These are phyloP conservation scores for Jatropha multifida DNA, from an alignment of 441 rosid genomes.

Conservation along the genomic window DNA sequence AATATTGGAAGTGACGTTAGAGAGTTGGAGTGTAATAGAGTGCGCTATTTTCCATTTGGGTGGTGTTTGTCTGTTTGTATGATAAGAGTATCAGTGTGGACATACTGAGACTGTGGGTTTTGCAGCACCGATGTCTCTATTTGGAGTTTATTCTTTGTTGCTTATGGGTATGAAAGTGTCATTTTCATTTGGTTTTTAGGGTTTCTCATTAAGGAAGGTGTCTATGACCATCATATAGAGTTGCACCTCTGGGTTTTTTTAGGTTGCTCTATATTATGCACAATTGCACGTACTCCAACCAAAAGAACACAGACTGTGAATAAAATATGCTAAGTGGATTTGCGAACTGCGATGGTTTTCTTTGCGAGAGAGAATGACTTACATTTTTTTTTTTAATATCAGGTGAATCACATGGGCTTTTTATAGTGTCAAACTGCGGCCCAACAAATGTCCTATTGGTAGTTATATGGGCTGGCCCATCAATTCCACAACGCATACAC, in stretches of 20 bases:
- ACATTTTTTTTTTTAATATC: too few relatives aligned
- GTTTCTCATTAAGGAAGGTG: not conserved
- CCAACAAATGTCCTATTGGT: too few relatives aligned
- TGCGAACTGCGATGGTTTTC: too few relatives aligned
- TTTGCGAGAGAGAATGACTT: too few relatives aligned
- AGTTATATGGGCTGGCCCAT: not conserved
- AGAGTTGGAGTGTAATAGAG: conserved; percentile 3
- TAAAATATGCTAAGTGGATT: too few relatives aligned
- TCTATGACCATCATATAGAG: not conserved
- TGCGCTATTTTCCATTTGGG: conserved; percentile 12
- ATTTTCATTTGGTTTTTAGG: conserved; percentile 20
- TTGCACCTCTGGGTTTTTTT: not conserved
- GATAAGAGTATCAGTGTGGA: conserved; percentile 26
- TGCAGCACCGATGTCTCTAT: not conserved
- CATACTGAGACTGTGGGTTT: conserved; percentile 21
- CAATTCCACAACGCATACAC: not conserved
- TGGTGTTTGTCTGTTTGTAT: conserved; percentile 18
- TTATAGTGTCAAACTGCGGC: too few relatives aligned
- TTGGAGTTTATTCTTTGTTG: conserved; percentile 34
- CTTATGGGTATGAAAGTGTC: conserved; percentile 15
- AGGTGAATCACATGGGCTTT: too few relatives aligned
- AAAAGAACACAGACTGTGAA: too few relatives aligned
- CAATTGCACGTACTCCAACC: not conserved
- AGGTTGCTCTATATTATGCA: not conserved
- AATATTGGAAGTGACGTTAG: conserved; percentile 15